Percentiles rank a stretch among this genome's conserved stretches.
Conservation (phyloP, 768 basidiomycete genomes). For the Kwoniella sp. region DNA sequence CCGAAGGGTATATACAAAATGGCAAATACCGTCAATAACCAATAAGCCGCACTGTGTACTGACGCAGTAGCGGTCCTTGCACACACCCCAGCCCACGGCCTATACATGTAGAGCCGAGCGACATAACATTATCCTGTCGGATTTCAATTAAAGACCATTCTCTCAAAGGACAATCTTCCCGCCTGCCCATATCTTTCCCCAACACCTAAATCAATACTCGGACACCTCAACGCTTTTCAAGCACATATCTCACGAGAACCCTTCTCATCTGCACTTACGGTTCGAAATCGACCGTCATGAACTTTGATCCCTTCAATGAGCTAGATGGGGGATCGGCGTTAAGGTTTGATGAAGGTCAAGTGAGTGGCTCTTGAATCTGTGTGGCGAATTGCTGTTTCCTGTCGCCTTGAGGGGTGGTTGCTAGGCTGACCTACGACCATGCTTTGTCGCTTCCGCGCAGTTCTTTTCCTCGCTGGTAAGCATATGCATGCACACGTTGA, state of each 20-base stretch:
- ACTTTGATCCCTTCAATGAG: constrained; percentile 16
- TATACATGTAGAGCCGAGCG: no score
- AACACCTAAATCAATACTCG: no score
- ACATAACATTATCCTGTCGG: not conserved
- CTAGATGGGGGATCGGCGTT: constrained; percentile 19
- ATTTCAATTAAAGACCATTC: not conserved
- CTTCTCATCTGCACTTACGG: not conserved
- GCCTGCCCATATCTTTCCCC: no score
- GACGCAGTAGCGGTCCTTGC: no score
- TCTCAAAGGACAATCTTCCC: not conserved
- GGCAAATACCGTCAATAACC: constrained; percentile 1
- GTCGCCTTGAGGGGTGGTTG: not conserved
- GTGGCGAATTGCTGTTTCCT: not conserved
- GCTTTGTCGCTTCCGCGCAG: not conserved
- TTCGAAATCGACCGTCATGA: constrained; percentile 3
- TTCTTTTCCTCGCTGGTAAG: constrained; percentile 15
- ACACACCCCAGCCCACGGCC: no score
- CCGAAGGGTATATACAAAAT: not conserved
- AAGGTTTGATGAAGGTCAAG: constrained; percentile 22
- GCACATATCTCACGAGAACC: not conserved
- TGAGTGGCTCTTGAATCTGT: constrained; percentile 3
- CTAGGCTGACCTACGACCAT: not conserved
- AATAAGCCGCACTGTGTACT: not conserved
- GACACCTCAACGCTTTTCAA: no score
- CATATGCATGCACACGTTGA: no score